A percentile compares a stretch with the other conserved stretches of the same genome.
Evolutionary conservation across 1,284 basidiomycete species (phyloP).

Genomic region (Mycena citricolor): DNA sequence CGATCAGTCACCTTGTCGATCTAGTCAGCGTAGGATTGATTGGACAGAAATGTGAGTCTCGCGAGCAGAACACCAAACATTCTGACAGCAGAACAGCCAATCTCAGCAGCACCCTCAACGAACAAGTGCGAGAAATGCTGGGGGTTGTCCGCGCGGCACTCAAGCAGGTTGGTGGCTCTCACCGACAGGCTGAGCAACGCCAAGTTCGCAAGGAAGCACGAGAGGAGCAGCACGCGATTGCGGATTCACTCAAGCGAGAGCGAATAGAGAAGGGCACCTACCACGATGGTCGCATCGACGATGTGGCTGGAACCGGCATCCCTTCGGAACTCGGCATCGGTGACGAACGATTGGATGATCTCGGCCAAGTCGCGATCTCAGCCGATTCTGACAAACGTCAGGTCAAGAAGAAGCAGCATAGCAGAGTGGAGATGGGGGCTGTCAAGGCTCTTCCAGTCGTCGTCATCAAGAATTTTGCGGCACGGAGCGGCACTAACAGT

Average conservation of each 20-base stretch:
- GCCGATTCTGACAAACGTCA: constrained; percentile 34
- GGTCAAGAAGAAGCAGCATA: constrained; percentile 26
- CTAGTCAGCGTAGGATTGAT: constrained; percentile 92
- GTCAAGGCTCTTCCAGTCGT: constrained; percentile 80
- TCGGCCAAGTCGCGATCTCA: too few relatives aligned
- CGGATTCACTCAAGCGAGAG: constrained; percentile 16
- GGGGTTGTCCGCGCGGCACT: constrained; percentile 77
- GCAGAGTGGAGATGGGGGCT: constrained; percentile 44
- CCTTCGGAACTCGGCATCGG: constrained; percentile 84
- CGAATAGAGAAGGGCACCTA: constrained; percentile 59
- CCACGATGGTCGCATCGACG: constrained; percentile 83
- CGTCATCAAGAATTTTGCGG: constrained; percentile 76
- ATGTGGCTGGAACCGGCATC: constrained; percentile 77
- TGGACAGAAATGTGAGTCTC: constrained; percentile 79
- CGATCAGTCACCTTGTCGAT: constrained; percentile 85
- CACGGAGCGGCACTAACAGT: constrained; percentile 65
- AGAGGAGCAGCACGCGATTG: constrained; percentile 7
- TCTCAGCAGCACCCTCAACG: constrained; percentile 78
- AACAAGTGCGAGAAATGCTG: constrained; percentile 87
- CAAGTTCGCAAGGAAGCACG: constrained; percentile 26
- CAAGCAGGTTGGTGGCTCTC: constrained; percentile 57
- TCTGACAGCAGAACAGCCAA: constrained; percentile 56
- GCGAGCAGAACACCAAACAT: constrained; percentile 8
- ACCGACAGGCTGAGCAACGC: constrained; percentile 45
- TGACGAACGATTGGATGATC: constrained; percentile 54